A percentile compares a stretch with the other conserved stretches of the same genome.
These are phyloP conservation scores for Trichophaea hybrida DNA, from an alignment of 2,329 filamentous ascomycete genomes.

Conservation along the genomic window DNA sequence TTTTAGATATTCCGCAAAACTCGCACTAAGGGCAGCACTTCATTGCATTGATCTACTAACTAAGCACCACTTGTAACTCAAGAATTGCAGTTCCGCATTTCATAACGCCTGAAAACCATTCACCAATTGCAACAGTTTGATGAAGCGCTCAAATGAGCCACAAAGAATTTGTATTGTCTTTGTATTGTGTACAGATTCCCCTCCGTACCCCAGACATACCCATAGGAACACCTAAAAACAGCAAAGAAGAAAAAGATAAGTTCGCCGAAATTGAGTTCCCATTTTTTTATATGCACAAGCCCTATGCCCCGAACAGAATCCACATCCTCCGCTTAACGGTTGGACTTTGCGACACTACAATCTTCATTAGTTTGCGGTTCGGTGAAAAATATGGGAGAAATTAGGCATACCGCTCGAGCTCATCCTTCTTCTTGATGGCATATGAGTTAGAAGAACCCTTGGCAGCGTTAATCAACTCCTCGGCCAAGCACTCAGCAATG, in stretches of 20 bases:
- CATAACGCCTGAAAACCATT: too few species aligned
- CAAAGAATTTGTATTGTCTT: slow-evolving; percentile 7
- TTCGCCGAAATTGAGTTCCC: slow-evolving; percentile 8
- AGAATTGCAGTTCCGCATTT: too few species aligned
- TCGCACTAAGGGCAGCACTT: not conserved
- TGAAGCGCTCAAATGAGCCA: not conserved
- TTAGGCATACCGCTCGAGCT: slow-evolving; percentile 59
- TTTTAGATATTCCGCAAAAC: not conserved
- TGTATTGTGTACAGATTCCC: slow-evolving; percentile 4
- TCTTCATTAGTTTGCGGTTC: not conserved
- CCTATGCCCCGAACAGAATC: slow-evolving; percentile 2
- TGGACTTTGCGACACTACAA: slow-evolving; percentile 88
- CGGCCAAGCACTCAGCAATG: slow-evolving; percentile 97
- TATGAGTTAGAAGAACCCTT: slow-evolving; percentile 99
- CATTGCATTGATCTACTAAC: too few species aligned
- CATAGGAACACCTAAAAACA: slow-evolving; percentile 3
- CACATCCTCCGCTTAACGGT: slow-evolving; percentile 59
- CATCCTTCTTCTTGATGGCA: slow-evolving; percentile 99
- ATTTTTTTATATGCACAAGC: slow-evolving; percentile 7
- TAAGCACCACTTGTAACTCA: too few species aligned
- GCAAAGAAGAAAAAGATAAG: slow-evolving; percentile 1
- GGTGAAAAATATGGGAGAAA: slow-evolving; percentile 1
- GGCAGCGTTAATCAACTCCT: slow-evolving; percentile 99
- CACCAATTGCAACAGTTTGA: not conserved
- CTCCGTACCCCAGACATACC: not conserved